Conservation (phyloP, 176 grass and related monocot species). For the Chrysopogon serrulatus region DNA sequence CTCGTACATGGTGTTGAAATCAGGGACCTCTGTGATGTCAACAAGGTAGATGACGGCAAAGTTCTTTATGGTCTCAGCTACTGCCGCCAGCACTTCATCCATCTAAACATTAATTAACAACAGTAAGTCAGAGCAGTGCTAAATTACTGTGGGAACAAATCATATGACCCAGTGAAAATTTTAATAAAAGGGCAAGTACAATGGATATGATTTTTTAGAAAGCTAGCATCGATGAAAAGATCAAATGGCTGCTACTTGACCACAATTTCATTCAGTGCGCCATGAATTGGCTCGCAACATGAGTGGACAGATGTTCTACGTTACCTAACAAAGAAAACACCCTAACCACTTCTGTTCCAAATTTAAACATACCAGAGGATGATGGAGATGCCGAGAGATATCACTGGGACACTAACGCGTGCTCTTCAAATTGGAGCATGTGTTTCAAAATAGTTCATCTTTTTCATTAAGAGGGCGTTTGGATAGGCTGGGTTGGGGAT, state of each 20-base stretch:
- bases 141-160: background rate
- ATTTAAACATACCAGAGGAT: background rate
- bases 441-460: too few relatives aligned
- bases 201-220: background rate
- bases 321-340: background rate
- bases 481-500: too few relatives aligned
- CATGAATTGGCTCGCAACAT: background rate
- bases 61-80: conserved; percentile 97
- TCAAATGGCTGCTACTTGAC: background rate
- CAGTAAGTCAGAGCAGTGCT: background rate
- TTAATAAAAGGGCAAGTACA: background rate
- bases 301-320: background rate
- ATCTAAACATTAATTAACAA: conserved; percentile 69
- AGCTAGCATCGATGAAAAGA: background rate
- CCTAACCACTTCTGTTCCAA: background rate
- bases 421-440: too few relatives aligned
- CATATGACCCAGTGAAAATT: background rate
- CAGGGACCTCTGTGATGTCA: conserved; percentile 81
- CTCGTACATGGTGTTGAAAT: conserved; percentile 97
- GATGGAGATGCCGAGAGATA: too few relatives aligned
- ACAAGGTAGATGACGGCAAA: conserved; percentile 86
- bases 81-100: conserved; percentile 81
- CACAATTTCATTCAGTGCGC: background rate
- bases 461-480: too few relatives aligned
- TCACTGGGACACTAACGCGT: too few relatives aligned